Conservation (phyloP, 495 filamentous ascomycete genomes). For the Tuber brumale region DNA sequence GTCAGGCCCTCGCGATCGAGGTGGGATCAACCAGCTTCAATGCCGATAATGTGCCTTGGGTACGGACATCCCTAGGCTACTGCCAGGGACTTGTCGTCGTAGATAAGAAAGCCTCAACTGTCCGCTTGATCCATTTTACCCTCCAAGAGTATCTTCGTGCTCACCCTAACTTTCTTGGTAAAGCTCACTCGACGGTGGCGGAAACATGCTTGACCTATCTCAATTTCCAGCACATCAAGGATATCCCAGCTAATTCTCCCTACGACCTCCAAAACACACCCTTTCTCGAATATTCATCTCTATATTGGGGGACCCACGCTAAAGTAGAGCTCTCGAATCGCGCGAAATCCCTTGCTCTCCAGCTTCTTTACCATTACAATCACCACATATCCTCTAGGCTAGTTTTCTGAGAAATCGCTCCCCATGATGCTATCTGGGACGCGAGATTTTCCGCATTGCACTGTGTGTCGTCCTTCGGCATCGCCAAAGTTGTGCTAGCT, state of each 20-base stretch:
- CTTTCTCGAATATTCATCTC: background rate
- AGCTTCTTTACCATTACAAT: background rate
- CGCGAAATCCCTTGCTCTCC: background rate
- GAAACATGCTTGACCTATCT: background rate
- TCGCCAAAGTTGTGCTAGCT: background rate
- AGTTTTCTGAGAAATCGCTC: background rate
- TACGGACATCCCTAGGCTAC: background rate
- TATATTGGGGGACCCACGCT: background rate
- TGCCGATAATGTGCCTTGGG: background rate
- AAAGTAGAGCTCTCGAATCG: background rate
- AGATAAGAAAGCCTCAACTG: background rate
- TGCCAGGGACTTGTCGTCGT: background rate
- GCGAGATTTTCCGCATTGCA: background rate
- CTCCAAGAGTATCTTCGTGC: background rate
- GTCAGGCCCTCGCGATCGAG: background rate
- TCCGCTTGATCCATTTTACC: background rate
- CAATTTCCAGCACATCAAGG: background rate
- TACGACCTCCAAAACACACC: background rate
- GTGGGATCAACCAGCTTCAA: background rate
- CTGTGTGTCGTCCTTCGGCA: background rate
- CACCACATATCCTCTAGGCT: background rate
- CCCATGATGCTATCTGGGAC: background rate
- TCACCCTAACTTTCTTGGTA: background rate
- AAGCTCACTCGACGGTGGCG: background rate
- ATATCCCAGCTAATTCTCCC: background rate